Conservation (phyloP, 2,329 filamentous ascomycete genomes). For the Biscogniauxia marginata region DNA sequence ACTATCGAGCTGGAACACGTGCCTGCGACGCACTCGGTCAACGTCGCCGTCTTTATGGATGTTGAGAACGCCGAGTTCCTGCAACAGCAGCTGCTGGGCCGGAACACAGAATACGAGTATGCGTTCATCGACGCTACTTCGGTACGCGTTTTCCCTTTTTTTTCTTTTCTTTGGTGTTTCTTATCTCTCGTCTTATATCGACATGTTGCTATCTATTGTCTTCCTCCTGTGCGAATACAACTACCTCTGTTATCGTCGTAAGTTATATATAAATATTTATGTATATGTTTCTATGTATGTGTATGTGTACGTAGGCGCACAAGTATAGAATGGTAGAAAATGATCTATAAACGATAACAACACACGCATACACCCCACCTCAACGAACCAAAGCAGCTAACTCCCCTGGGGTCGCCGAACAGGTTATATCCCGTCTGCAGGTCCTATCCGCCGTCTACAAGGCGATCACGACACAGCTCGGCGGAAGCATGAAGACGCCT, state of each 20-base stretch:
- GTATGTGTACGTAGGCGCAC: too few species aligned
- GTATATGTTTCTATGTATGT: too few species aligned
- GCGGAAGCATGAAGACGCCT: slow-evolving; percentile 66
- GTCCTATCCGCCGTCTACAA: slow-evolving; percentile 74
- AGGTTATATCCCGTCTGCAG: slow-evolving; percentile 72
- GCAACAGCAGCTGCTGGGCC: slow-evolving; percentile 78
- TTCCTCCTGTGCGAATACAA: too few species aligned
- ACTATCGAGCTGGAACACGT: slow-evolving; percentile 74
- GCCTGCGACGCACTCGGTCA: slow-evolving; percentile 63
- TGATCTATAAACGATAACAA: too few species aligned
- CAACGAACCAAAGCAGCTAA: too few species aligned
- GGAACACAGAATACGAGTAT: slow-evolving; percentile 86
- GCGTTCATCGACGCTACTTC: slow-evolving; percentile 85
- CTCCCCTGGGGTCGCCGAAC: too few species aligned
- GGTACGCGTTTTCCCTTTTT: slow-evolving; percentile 60
- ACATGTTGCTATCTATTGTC: too few species aligned
- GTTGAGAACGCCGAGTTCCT: slow-evolving; percentile 77
- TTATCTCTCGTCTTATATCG: neutral
- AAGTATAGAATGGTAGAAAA: too few species aligned
- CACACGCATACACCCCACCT: too few species aligned
- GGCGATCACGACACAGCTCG: slow-evolving; percentile 66
- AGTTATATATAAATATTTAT: too few species aligned
- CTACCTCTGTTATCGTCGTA: too few species aligned
- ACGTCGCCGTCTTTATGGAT: slow-evolving; percentile 72
- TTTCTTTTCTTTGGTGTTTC: neutral